Conservation (phyloP, 495 filamentous ascomycete species). For the Neurospora sp. region DNA sequence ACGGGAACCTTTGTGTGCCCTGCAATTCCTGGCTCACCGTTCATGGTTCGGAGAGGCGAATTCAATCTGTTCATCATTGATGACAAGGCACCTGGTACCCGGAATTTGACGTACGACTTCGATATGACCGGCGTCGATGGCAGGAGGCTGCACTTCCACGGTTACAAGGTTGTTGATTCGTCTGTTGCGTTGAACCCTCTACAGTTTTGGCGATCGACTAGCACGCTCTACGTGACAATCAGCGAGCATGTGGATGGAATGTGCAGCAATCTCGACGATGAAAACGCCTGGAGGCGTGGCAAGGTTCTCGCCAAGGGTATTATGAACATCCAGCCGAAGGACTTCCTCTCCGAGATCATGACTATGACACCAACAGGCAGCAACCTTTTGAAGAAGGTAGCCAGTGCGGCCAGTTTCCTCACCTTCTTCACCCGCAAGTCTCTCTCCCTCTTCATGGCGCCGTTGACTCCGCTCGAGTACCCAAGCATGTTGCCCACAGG, state of each 20-base stretch:
- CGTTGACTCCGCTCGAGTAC: slow-evolving; percentile 45
- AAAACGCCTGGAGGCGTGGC: slow-evolving; percentile 28
- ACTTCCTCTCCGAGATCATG: slow-evolving; percentile 48
- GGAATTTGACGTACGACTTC: slow-evolving; percentile 51
- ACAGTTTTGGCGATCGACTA: slow-evolving; percentile 52
- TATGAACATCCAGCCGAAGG: slow-evolving; percentile 42
- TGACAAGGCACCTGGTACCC: slow-evolving; percentile 42
- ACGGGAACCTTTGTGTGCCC: slow-evolving; percentile 56
- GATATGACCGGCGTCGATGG: slow-evolving; percentile 46
- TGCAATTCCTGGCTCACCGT: slow-evolving; percentile 43
- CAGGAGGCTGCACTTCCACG: slow-evolving; percentile 44
- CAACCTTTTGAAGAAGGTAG: slow-evolving; percentile 30
- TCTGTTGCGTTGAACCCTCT: slow-evolving; percentile 42
- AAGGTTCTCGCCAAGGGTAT: slow-evolving; percentile 47
- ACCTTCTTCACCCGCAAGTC: slow-evolving; percentile 48
- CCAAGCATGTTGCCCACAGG: slow-evolving; percentile 35
- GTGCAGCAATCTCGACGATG: slow-evolving; percentile 23
- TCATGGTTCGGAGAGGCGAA: slow-evolving; percentile 48
- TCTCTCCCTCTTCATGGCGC: slow-evolving; percentile 43
- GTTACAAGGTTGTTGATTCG: slow-evolving; percentile 53
- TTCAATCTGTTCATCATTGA: slow-evolving; percentile 50
- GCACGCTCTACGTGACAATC: slow-evolving; percentile 50
- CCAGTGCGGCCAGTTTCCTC: slow-evolving; percentile 40
- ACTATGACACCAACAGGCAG: slow-evolving; percentile 43
- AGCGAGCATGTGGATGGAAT: slow-evolving; percentile 24